Evolutionary conservation across 2,329 filamentous ascomycete genomes (phyloP).

Genomic region (Tolypocladium inflatum): DNA sequence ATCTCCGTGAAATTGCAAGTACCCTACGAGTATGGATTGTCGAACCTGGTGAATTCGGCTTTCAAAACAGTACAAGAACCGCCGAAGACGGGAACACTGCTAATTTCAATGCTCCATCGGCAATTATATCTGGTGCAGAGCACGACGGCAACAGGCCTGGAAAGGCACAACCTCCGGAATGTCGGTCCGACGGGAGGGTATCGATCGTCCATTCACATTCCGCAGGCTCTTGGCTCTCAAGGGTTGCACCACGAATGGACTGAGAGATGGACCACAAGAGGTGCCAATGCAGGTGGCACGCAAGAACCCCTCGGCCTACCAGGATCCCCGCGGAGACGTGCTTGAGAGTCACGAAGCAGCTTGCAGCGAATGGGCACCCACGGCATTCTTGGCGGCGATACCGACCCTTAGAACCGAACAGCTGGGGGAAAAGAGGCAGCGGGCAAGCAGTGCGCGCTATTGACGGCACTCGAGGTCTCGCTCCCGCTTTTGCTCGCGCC

Average conservation of each 20-base stretch:
- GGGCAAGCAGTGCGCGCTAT: background rate
- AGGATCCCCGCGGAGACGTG: too few species aligned
- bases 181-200: background rate
- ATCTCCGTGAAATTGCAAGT: background rate
- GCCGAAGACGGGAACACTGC: background rate
- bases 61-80: background rate
- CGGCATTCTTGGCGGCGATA: background rate
- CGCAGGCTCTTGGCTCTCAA: background rate
- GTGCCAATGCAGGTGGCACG: background rate
- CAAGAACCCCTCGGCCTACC: too few species aligned
- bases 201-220: background rate
- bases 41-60: background rate
- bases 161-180: background rate
- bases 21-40: too few species aligned
- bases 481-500: background rate
- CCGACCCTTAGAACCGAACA: background rate
- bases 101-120: background rate
- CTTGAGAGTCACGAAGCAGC: too few species aligned
- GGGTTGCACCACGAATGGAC: background rate
- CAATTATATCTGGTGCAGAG: background rate
- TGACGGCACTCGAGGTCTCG: background rate
- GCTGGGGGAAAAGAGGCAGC: background rate
- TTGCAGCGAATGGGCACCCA: background rate
- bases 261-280: background rate
- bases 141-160: background rate